Base-by-base conservation (phyloP, 176 grass and related monocot genomes). In the Triticum monococcum region DNA sequence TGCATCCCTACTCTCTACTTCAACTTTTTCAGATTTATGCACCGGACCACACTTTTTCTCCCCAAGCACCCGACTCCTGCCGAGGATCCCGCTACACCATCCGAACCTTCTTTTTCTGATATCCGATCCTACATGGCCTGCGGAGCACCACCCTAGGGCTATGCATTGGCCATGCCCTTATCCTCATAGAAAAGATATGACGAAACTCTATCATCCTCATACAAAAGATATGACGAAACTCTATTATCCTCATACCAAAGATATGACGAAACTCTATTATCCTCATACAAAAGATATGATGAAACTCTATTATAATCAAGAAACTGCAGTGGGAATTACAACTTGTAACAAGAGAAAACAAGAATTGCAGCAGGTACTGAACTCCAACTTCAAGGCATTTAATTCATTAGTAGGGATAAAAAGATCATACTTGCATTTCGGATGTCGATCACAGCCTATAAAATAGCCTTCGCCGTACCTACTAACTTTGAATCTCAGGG, bases 401-500 rank as follows among this genome's bases (percentile, higher is more conserved):
- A 71, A 79, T 68, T 64, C 33, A 81, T 71, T 83, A 12, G 25
- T 60, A 46, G 63, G 82, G 17, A 72, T 50, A 68, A 86, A 4
- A 38, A 62, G 36, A 48, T 52, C 96, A 88, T 94, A 98, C 96
- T 92, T 98, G 93, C 96, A 98, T 86, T 84, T 91, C 18, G 93
- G 96, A 92, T 96, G 92, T 82, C 88, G 88, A 83, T 98, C 88
- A 80, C 93, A 98, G 9, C 93, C 96, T 81, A 96, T 88, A 90
- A 98, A 98, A 91, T 94, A 98, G 67, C 96, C 93, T 71, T 93
- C 85, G 65, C 96, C 96, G 3, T 88, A 94, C 62, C 88, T 94
- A 87, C 92, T 94, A n/a, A 98, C 90, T 90, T 98, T 98, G 54
- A 98, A 92, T 86, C 88, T 94, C 84, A 98, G 80, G 52, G 92